phyloP scores from a whole-genome alignment of 257 asterid genomes.

The Phtheirospermum japonicum region DNA sequence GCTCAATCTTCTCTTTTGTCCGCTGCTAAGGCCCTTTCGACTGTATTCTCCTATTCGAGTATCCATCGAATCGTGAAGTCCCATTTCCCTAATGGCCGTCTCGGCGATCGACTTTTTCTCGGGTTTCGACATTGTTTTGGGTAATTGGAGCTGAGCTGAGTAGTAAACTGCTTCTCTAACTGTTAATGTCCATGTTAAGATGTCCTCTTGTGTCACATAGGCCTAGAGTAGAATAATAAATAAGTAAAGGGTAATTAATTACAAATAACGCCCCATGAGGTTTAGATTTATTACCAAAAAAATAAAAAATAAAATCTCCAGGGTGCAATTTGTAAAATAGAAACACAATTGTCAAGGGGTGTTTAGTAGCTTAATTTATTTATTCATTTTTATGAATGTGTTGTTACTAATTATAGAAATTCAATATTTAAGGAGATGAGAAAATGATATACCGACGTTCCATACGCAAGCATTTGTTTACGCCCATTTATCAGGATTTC shows the following conservation, averaged over 20 bases:
- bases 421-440: not conserved
- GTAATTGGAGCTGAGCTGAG: constrained; percentile 60
- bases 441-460: constrained; percentile 48
- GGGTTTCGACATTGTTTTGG: constrained; percentile 38
- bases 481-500: constrained; percentile 50
- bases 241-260: too few relatives aligned
- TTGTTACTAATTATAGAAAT: too few relatives aligned
- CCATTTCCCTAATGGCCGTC: constrained; percentile 52
- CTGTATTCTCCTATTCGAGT: constrained; percentile 54
- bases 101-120: constrained; percentile 48
- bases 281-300: too few relatives aligned
- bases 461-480: constrained; percentile 49
- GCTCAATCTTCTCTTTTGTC: constrained; percentile 62
- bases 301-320: too few relatives aligned
- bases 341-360: too few relatives aligned
- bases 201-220: constrained; percentile 56
- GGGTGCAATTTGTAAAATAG: too few relatives aligned
- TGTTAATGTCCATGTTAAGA: constrained; percentile 55
- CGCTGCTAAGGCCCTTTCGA: constrained; percentile 55
- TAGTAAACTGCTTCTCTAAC: constrained; percentile 55
- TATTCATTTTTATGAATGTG: not conserved
- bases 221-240: constrained; percentile 41
- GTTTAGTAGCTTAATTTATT: too few relatives aligned
- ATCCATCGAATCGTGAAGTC: constrained; percentile 44
- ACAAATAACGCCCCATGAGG: too few relatives aligned